Base-by-base conservation (phyloP, 192 early-diverging fungal genomes). In the Rhizophagus prolifer region DNA sequence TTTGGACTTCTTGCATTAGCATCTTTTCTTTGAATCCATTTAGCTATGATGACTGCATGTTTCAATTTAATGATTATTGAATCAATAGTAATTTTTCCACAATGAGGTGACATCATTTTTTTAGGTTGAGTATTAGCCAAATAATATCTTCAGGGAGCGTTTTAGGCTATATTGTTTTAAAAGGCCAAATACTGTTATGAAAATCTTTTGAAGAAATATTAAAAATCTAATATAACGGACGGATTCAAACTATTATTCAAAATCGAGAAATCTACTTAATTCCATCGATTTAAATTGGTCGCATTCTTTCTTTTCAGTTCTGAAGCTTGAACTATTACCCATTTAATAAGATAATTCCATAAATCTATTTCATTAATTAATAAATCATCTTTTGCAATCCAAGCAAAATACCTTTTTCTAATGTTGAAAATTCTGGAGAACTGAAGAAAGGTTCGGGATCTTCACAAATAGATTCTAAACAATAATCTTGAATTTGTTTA, bases 281-380 rank as follows among this genome's bases (percentile, higher is more conserved):
- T 75, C 60, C 36, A 58, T 23, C 14, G 16, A 14, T 38, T 14
- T 65, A 38, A 65, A 19, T 31, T 3, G 2, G 25, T 50, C 47
- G 3, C 8, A 47, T 9, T 50, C 23, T 23, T 25, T 23, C 44
- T n/a, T 4, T 72, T 13, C n/a, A 72, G 9, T 9, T 21, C 30
- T 9, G 16, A 44, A 23, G 73, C 26, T 25, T 75, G 59, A 30
- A 61, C 34, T 3, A 14, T 41, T 26, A 61, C 73, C 73, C 73
- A 75, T 38, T 59, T 61, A 23, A 75, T 47, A 3, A 75, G 23
- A 75, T 75, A 9, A 63, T 75, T 47, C 73, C 73, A 75, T 10
- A 75, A 12, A 16, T 75, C 60, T 5, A 75, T 34, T 47, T 75
- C 73, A n/a, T 64, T 61, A 9, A 75, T 75, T 28, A 25, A 19